Base-by-base conservation (phyloP, 305 asterid species). In the Galium porrigens region DNA sequence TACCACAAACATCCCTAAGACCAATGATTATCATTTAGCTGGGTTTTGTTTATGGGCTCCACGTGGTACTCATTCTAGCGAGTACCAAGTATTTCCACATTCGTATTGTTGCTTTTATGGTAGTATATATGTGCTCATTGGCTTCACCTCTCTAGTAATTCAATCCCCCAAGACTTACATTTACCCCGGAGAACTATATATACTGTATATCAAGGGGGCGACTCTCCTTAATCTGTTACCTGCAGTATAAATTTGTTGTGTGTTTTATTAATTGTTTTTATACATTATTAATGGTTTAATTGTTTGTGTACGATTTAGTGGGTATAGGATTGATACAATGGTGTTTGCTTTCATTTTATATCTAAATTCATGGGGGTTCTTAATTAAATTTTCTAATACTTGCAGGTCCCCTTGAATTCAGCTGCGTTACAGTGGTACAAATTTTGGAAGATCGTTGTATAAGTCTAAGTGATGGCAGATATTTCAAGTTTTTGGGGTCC, bases 401-500 rank as follows among this genome's bases (percentile, higher is more conserved):
- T 48, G 54, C 61, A 44, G 69, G 61, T 70, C 58, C 46, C 32
- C 63, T 48, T 58, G 14, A 58, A 58, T 57, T 12, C 30, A 2
- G 60, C 20, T 64, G 30, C 30, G 49, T 49, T 61, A 42, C 41
- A 36, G 63, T 12, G 53, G 32, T 30, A 63, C 58, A 2, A 27
- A 27, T 6, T 30, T 66, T 64, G 79, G 73, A 66, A 60, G 61
- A 69, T 46, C 12, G 11, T 65, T 39, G 48, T 65, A 68, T 74
- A 65, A 68, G 71, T 80, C 67, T 34, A 20, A 51, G 69, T 4
- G 70, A 85, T 87, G 95, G 86, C 85, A 39, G 85, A 70, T 65
- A 54, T 77, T 41, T 80, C 95, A 74, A 84, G 87, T 74, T 89
- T 87, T 63, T 89, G 97, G 97, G 97, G 95, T 42, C 95, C 97